Evolutionary conservation across 352 stramenopile genomes (phyloP).

Genomic region (Elongisporangium anandrum): DNA sequence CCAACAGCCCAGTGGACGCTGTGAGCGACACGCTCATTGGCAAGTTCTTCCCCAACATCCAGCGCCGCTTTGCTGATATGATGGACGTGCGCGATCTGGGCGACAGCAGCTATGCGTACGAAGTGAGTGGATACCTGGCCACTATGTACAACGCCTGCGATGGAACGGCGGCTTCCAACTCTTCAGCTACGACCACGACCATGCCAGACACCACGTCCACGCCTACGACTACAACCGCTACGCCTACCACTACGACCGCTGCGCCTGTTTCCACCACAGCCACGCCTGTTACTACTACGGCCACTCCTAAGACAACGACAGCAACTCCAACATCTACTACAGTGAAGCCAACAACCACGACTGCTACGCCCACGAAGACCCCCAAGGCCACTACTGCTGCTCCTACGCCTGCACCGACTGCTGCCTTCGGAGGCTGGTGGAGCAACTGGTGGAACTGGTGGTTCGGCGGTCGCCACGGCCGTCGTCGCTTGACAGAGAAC

Average conservation of each 20-base stretch:
- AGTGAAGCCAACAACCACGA: no score
- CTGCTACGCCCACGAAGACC: conserved; percentile 2
- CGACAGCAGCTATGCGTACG: conserved; percentile 52
- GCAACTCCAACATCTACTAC: no score
- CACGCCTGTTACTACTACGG: conserved; percentile 7
- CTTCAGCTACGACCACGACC: not conserved
- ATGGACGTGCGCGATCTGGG: conserved; percentile 47
- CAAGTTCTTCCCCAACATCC: conserved; percentile 31
- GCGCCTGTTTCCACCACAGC: conserved; percentile 5
- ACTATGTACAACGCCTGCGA: conserved; percentile 40
- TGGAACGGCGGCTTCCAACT: conserved; percentile 3
- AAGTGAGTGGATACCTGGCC: conserved; percentile 36
- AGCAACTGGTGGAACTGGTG: not conserved
- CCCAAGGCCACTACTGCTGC: not conserved
- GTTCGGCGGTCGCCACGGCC: not conserved
- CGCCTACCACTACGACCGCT: conserved; percentile 1
- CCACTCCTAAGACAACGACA: conserved; percentile 7
- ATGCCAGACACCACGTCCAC: not conserved
- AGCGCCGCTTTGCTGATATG: conserved; percentile 32
- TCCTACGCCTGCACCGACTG: conserved; percentile 3
- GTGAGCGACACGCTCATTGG: conserved; percentile 31
- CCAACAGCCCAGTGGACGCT: conserved; percentile 27
- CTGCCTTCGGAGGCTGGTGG: not conserved
- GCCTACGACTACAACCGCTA: conserved; percentile 1
- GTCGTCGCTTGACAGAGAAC: conserved; percentile 1